phyloP scores from a whole-genome alignment of 2,329 filamentous ascomycete genomes.

The Emergomyces pasteurianus region DNA sequence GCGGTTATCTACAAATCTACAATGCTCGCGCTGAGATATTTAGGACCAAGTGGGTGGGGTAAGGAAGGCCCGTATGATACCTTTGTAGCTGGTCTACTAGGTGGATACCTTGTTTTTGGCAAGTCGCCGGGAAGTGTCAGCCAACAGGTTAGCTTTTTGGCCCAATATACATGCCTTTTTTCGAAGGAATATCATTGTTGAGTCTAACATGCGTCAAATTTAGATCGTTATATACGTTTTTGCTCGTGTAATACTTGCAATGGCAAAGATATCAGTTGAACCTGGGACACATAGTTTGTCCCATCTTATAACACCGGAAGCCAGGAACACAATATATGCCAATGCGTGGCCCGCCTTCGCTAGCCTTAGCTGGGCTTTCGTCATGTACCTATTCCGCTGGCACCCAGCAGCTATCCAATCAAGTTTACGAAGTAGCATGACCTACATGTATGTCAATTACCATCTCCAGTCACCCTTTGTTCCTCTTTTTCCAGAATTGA shows the following conservation, averaged over 20 bases:
- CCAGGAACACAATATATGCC: conserved; percentile 42
- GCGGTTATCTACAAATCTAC: conserved; percentile 79
- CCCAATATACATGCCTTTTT: conserved; percentile 4
- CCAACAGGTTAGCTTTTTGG: conserved; percentile 45
- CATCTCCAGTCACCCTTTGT: neutral
- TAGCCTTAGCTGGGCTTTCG: conserved; percentile 75
- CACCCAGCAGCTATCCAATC: conserved; percentile 85
- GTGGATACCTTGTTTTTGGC: conserved; percentile 90
- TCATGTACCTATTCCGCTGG: conserved; percentile 93
- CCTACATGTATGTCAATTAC: conserved; percentile 65
- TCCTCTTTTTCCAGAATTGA: neutral
- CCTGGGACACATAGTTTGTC: conserved; percentile 34
- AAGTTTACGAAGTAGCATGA: conserved; percentile 90
- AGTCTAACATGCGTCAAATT: neutral
- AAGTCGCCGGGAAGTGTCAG: conserved; percentile 67
- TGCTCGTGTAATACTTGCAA: conserved; percentile 72
- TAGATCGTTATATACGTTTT: conserved; percentile 97
- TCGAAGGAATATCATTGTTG: neutral
- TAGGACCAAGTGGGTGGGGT: conserved; percentile 29
- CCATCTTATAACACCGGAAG: conserved; percentile 33
- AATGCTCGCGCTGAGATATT: conserved; percentile 62
- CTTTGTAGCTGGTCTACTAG: conserved; percentile 75
- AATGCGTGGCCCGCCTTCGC: conserved; percentile 92
- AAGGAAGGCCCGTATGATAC: conserved; percentile 64
- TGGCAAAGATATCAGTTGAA: conserved; percentile 73